Percentiles rank a stretch among this genome's conserved stretches.
phyloP scores from a whole-genome alignment of 169 alveolate genomes.

The Plasmodium reichenowi region DNA sequence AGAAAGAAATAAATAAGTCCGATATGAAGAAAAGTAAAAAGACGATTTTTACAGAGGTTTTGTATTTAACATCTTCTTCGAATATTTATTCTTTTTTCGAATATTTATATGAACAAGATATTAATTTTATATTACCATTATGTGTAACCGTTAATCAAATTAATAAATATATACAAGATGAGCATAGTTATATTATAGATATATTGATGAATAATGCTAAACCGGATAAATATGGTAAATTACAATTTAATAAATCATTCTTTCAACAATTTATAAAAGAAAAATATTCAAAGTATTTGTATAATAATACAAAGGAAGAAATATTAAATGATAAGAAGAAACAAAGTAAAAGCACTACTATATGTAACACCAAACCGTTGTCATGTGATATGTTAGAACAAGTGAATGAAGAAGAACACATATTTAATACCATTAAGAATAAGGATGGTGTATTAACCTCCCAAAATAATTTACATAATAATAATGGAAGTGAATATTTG shows the following conservation, averaged over 20 bases:
- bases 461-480: no score
- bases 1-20: slow-evolving; percentile 46
- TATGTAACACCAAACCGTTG: no score
- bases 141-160: slow-evolving; percentile 74
- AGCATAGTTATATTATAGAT: slow-evolving; percentile 44
- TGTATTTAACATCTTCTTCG: slow-evolving; percentile 64
- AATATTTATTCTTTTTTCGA: slow-evolving; percentile 74
- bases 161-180: slow-evolving; percentile 60
- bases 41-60: slow-evolving; percentile 68
- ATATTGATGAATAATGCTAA: slow-evolving; percentile 18
- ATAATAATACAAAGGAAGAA: neutral
- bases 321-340: neutral
- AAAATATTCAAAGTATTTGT: slow-evolving; percentile 47
- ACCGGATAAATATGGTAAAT: slow-evolving; percentile 17
- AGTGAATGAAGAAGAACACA: no score
- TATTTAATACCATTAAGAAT: no score
- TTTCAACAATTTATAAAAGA: slow-evolving; percentile 40
- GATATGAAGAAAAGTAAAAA: slow-evolving; percentile 46
- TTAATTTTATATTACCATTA: slow-evolving; percentile 45
- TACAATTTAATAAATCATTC: slow-evolving; percentile 25
- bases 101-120: slow-evolving; percentile 54
- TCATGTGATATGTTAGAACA: no score
- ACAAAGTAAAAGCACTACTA: neutral
- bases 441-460: no score
- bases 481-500: no score